Evolutionary conservation across 352 stramenopile genomes (phyloP), one percentile per base, ranked within the genome.

Genomic region (Globisporangium takayamanum): DNA sequence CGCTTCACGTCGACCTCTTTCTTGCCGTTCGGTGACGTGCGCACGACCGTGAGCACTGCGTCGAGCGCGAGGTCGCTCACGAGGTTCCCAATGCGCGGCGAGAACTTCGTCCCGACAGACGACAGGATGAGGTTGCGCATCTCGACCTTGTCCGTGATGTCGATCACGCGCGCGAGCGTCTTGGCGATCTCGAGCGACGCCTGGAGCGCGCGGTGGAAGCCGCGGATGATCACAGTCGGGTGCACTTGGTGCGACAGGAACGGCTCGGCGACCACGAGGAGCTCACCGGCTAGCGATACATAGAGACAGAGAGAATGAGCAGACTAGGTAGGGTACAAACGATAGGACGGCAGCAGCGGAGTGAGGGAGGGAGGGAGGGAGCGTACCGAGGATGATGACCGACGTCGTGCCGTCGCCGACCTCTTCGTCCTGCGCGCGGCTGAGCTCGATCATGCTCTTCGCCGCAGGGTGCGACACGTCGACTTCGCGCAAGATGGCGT

Each of bases 371-470:
- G 28, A 48, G 16, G 58, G 14, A 6, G 16, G 15, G n/a, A 0
- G 66, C 74, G 41, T 57, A 88, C 81, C 87, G 46, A 99, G 78
- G 57, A 99, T 98, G 78, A 99, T 99, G 48, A 99, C 98, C 37
- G 94, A 99, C n/a, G 98, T 99, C 33, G 98, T 99, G 60, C 98
- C 98, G 74, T 99, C 98, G 45, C 98, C 97, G 20, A 99, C 98
- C 78, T 99, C 97, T 74, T 99, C 98, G 74, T 99, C 97, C 78
- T 99, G 97, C 7, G 96, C 96, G 49, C 97, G 80, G 59, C 84
- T 98, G 16, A 99, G 80, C 81, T 99, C 98, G 76, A 99, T 99
- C 97, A 99, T 99, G 70, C 89, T 98, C 81, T 99, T 99, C 50
- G 97, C 97, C 12, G 98, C 98, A 2, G 97, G 96, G 77, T 99